phyloP scores from a whole-genome alignment of 306 rosid species.

The Clitoria ternatea region DNA sequence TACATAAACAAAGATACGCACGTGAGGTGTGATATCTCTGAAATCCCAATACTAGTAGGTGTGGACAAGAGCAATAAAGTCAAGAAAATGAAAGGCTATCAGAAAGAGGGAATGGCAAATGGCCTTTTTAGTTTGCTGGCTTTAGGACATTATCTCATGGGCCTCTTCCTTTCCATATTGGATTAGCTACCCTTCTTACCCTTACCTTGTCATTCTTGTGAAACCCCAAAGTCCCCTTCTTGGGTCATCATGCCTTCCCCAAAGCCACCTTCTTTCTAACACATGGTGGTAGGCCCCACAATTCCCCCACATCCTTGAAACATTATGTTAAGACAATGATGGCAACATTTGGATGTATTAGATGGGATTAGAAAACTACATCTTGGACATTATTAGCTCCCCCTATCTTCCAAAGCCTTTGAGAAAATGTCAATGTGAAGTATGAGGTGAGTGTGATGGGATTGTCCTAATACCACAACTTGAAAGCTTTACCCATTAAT shows the following conservation, averaged over 20 bases:
- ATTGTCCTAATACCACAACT: slow-evolving; percentile 29
- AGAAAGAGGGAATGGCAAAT: slow-evolving; percentile 34
- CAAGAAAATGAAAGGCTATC: slow-evolving; percentile 52
- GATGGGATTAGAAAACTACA: slow-evolving; percentile 19
- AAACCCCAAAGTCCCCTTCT: slow-evolving; percentile 16
- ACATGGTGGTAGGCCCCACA: slow-evolving; percentile 36
- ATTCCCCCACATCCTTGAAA: slow-evolving; percentile 35
- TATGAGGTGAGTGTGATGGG: slow-evolving; percentile 33
- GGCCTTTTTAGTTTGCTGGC: slow-evolving; percentile 32
- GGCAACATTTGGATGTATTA: slow-evolving; percentile 30
- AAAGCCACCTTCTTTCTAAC: slow-evolving; percentile 15
- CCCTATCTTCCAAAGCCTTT: slow-evolving; percentile 12
- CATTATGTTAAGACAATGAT: slow-evolving; percentile 34
- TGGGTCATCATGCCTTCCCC: not conserved
- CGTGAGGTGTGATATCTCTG: slow-evolving; percentile 31
- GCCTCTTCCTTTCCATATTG: slow-evolving; percentile 3
- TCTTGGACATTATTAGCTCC: slow-evolving; percentile 21
- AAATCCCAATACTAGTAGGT: slow-evolving; percentile 29
- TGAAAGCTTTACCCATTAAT: slow-evolving; percentile 40
- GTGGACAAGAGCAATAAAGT: slow-evolving; percentile 45
- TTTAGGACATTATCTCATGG: slow-evolving; percentile 35
- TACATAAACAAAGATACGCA: slow-evolving; percentile 1
- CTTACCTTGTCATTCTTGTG: slow-evolving; percentile 23
- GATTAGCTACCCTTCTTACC: slow-evolving; percentile 12
- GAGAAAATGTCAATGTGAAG: slow-evolving; percentile 26